A percentile compares a stretch with the other conserved stretches of the same genome.
These are phyloP conservation scores for Penicillium sp. DNA, from an alignment of 2,329 filamentous ascomycete genomes.

Conservation along the genomic window DNA sequence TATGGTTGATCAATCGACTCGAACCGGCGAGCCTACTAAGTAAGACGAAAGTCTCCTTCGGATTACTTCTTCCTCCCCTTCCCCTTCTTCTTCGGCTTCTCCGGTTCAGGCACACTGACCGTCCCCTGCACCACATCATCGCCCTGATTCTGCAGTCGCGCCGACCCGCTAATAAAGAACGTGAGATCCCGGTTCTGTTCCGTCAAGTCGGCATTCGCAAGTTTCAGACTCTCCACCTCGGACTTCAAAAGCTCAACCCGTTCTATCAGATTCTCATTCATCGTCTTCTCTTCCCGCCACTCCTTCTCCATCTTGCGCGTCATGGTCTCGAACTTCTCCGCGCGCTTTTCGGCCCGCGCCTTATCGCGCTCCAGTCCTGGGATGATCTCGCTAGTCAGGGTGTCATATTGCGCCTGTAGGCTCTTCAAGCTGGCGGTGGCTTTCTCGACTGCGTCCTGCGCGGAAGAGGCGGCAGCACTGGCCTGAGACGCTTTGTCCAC, in stretches of 20 bases:
- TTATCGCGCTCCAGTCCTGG: slow-evolving; percentile 64
- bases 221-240: slow-evolving; percentile 53
- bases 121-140: slow-evolving; percentile 67
- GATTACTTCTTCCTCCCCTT: slow-evolving; percentile 23
- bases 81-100: slow-evolving; percentile 41
- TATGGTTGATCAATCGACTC: too few relatives aligned
- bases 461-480: slow-evolving; percentile 47
- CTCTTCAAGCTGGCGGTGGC: slow-evolving; percentile 52
- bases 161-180: slow-evolving; percentile 77
- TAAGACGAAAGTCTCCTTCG: neutral
- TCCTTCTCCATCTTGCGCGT: slow-evolving; percentile 66
- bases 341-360: slow-evolving; percentile 58
- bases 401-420: slow-evolving; percentile 50
- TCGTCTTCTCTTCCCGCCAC: slow-evolving; percentile 75
- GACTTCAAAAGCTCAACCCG: slow-evolving; percentile 61
- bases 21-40: too few relatives aligned
- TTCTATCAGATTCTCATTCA: slow-evolving; percentile 74
- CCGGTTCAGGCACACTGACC: slow-evolving; percentile 53
- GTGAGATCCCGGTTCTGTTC: slow-evolving; percentile 80
- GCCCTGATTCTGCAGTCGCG: slow-evolving; percentile 63
- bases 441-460: slow-evolving; percentile 46
- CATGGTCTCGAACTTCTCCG: slow-evolving; percentile 63
- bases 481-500: slow-evolving; percentile 80
- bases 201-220: slow-evolving; percentile 61
- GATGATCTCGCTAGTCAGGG: slow-evolving; percentile 50